phyloP scores from a whole-genome alignment of 2,329 filamentous ascomycete species.

The Verticillium dahliae region DNA sequence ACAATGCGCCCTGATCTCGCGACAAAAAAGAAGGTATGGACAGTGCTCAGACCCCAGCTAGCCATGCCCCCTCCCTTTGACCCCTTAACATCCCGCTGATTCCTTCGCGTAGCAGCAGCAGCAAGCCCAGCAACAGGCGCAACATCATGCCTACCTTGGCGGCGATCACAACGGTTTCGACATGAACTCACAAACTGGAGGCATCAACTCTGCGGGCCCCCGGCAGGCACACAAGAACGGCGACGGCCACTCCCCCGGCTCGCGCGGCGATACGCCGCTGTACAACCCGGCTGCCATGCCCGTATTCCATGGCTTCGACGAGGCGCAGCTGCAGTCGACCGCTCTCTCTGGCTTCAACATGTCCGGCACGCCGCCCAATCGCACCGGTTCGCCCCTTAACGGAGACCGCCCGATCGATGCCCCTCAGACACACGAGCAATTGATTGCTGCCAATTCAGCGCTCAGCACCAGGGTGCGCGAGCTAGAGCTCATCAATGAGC shows the following conservation, averaged over 20 bases:
- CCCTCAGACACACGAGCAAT: conserved; percentile 72
- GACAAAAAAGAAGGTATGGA: conserved; percentile 74
- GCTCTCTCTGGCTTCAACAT: conserved; percentile 43
- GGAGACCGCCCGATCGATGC: conserved; percentile 61
- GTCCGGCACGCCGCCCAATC: conserved; percentile 47
- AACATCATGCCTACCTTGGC: conserved; percentile 29
- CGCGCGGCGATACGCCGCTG: conserved; percentile 72
- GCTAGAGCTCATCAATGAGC: conserved; percentile 87
- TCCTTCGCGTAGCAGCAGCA: conserved; percentile 16
- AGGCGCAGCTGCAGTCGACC: conserved; percentile 59
- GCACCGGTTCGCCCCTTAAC: conserved; percentile 39
- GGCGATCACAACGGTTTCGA: conserved; percentile 54
- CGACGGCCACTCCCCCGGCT: conserved; percentile 73
- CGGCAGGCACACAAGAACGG: conserved; percentile 64
- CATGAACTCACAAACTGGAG: conserved; percentile 35
- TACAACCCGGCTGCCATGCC: conserved; percentile 64
- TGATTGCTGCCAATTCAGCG: conserved; percentile 73
- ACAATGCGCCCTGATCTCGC: conserved; percentile 70
- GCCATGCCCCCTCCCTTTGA: background rate
- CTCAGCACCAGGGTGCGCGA: conserved; percentile 95
- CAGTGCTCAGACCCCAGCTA: background rate
- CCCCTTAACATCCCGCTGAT: background rate
- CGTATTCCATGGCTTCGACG: conserved; percentile 72
- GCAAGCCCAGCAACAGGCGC: conserved; percentile 28
- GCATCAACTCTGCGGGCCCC: conserved; percentile 39